A percentile compares a stretch with the other conserved stretches of the same genome.
phyloP scores from a whole-genome alignment of 2,329 filamentous ascomycete genomes.

The Colletotrichum tofieldiae region DNA sequence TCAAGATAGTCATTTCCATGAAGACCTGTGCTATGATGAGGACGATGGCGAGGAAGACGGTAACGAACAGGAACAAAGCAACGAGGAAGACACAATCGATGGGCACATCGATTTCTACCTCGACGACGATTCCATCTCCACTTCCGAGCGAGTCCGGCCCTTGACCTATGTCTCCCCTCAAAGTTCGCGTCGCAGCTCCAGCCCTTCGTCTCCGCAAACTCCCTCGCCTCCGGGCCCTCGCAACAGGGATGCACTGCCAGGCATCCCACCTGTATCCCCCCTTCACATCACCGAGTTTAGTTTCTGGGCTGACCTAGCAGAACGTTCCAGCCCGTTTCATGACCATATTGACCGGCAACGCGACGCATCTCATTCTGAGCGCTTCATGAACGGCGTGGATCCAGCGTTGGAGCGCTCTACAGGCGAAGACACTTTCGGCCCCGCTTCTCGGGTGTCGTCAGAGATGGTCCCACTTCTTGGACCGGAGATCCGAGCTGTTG shows the following conservation, averaged over 20 bases:
- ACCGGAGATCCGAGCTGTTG: not conserved
- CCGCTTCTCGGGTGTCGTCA: not conserved
- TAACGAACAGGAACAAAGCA: not conserved
- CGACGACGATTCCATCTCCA: slow-evolving; percentile 6
- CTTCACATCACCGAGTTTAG: not conserved
- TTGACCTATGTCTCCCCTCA: slow-evolving; percentile 2
- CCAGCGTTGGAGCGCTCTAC: too few species aligned
- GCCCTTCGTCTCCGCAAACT: not conserved
- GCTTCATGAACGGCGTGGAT: not conserved
- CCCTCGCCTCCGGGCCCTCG: not conserved
- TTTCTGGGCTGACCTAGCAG: not conserved
- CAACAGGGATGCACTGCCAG: not conserved
- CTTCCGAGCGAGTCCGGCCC: not conserved
- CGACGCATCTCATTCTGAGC: not conserved
- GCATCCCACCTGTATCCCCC: not conserved
- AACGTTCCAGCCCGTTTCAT: not conserved
- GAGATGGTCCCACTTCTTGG: not conserved
- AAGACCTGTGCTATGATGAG: not conserved
- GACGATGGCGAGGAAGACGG: not conserved
- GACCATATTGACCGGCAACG: not conserved
- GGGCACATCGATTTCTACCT: slow-evolving; percentile 11
- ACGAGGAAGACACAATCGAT: not conserved
- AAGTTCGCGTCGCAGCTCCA: not conserved
- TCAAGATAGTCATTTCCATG: not conserved
- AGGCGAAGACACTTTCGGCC: not conserved